Conservation (phyloP, 1,284 basidiomycete species). For the Boletus semigastroideus region DNA sequence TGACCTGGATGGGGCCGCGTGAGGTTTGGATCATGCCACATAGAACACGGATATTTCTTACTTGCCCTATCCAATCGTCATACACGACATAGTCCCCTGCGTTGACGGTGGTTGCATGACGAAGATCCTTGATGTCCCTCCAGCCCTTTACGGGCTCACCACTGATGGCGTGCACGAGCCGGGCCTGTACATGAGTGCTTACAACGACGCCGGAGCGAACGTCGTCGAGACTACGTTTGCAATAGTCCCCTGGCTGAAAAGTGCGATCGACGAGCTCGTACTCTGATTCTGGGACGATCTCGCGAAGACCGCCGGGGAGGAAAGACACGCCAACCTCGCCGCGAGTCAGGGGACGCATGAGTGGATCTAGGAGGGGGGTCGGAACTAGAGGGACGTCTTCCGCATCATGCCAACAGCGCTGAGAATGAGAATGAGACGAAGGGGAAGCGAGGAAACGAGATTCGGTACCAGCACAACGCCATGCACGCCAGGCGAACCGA, state of each 20-base stretch:
- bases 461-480: slow-evolving; percentile 29
- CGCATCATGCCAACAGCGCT: slow-evolving; percentile 83
- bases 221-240: slow-evolving; percentile 77
- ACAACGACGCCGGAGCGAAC: slow-evolving; percentile 78
- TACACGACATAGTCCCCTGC: slow-evolving; percentile 82
- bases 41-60: slow-evolving; percentile 35
- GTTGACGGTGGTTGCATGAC: slow-evolving; percentile 58
- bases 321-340: slow-evolving; percentile 86
- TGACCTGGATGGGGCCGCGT: slow-evolving; percentile 37
- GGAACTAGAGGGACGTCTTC: slow-evolving; percentile 56
- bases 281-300: slow-evolving; percentile 71
- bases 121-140: slow-evolving; percentile 63
- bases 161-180: slow-evolving; percentile 76
- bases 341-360: slow-evolving; percentile 71
- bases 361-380: slow-evolving; percentile 55
- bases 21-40: slow-evolving; percentile 8
- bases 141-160: slow-evolving; percentile 60
- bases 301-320: slow-evolving; percentile 55
- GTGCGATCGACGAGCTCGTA: slow-evolving; percentile 78
- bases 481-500: slow-evolving; percentile 39
- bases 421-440: slow-evolving; percentile 7
- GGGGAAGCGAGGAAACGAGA: neutral
- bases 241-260: slow-evolving; percentile 80
- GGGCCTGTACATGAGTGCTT: slow-evolving; percentile 58
- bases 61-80: slow-evolving; percentile 90